Percentiles rank a stretch among this genome's conserved stretches.
phyloP scores from a whole-genome alignment of 179 eudicot genomes.

The Amaranthus tricolor region DNA sequence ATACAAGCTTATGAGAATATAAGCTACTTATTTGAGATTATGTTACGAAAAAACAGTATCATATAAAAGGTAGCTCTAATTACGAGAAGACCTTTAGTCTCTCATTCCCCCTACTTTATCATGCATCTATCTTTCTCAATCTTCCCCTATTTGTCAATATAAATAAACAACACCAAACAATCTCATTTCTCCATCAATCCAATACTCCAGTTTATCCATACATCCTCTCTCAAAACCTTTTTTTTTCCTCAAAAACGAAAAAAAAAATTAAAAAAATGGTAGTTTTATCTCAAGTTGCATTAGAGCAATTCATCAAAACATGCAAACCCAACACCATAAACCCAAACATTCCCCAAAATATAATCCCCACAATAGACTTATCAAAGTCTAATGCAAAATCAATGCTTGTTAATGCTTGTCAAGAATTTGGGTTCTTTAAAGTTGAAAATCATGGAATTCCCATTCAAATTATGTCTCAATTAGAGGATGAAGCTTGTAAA shows the following conservation, averaged over 20 bases:
- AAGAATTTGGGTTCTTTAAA: slow-evolving; percentile 35
- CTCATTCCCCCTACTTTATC: not conserved
- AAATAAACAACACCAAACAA: not conserved
- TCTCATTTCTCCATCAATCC: not conserved
- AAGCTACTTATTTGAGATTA: too few relatives aligned
- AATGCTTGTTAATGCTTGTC: slow-evolving; percentile 27
- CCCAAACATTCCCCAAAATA: not conserved
- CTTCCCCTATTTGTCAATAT: not conserved
- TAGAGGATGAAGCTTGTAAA: slow-evolving; percentile 23
- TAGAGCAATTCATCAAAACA: slow-evolving; percentile 14
- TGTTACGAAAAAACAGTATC: too few relatives aligned
- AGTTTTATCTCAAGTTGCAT: slow-evolving; percentile 14
- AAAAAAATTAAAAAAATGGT: slow-evolving; percentile 22
- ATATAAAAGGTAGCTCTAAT: too few relatives aligned
- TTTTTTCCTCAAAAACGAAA: not conserved
- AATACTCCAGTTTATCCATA: not conserved
- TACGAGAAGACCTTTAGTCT: too few relatives aligned
- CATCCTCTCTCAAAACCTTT: not conserved
- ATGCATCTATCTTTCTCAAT: not conserved
- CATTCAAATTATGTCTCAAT: slow-evolving; percentile 3
- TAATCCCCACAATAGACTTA: slow-evolving; percentile 34
- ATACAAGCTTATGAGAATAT: too few relatives aligned
- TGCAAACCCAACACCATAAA: slow-evolving; percentile 4
- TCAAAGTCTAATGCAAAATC: slow-evolving; percentile 21
- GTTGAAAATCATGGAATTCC: slow-evolving; percentile 31